phyloP scores from a whole-genome alignment of 257 asterid genomes.

The Misopates orontium region DNA sequence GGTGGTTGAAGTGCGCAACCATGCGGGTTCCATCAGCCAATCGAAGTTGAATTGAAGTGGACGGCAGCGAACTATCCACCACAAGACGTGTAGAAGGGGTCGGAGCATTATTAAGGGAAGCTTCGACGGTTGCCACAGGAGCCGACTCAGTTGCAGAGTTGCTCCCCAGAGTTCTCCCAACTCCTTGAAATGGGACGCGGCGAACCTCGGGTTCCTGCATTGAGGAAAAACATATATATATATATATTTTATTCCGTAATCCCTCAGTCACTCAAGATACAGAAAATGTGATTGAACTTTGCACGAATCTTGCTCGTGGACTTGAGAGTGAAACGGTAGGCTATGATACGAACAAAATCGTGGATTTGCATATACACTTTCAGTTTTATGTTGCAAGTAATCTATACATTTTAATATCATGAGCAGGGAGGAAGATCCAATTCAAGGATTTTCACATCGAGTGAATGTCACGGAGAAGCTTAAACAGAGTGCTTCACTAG shows the following conservation, averaged over 20 bases:
- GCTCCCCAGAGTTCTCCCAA: constrained; percentile 88
- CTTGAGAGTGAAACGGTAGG: neutral
- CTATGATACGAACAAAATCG: neutral
- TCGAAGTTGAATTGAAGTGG: constrained; percentile 89
- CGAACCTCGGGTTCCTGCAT: constrained; percentile 71
- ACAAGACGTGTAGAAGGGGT: constrained; percentile 56
- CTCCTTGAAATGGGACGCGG: constrained; percentile 65
- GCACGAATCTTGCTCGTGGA: too few relatives aligned
- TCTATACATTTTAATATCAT: neutral
- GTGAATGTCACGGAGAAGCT: too few relatives aligned
- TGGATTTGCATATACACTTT: too few relatives aligned
- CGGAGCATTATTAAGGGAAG: constrained; percentile 49
- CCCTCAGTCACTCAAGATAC: neutral
- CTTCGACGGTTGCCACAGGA: constrained; percentile 36
- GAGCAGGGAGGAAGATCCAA: neutral
- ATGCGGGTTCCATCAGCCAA: constrained; percentile 95
- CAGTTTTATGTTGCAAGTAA: neutral
- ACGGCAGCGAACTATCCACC: constrained; percentile 72
- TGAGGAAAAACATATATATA: neutral
- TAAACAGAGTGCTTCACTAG: neutral
- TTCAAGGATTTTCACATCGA: neutral
- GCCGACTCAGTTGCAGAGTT: constrained; percentile 45
- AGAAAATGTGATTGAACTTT: neutral
- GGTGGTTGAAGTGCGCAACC: constrained; percentile 86
- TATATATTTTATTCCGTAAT: neutral